Conservation (phyloP, 805 yeast species). For the Hyphopichia homilentoma region DNA sequence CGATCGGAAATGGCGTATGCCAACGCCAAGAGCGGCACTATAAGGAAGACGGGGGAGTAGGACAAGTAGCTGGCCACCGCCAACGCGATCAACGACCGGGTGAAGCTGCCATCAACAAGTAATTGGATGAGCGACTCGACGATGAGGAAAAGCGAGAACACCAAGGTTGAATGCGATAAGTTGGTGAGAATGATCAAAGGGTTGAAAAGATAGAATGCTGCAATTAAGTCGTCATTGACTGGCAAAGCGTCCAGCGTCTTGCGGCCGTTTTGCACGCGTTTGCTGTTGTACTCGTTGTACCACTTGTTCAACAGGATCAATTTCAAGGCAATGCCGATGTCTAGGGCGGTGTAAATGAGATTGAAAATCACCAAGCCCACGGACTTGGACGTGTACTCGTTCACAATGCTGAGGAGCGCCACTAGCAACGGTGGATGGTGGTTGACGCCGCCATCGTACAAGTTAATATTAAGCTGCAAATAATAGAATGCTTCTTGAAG, state of each 20-base stretch:
- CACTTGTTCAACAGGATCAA: conserved; percentile 49
- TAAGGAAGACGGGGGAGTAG: conserved; percentile 56
- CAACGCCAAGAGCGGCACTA: conserved; percentile 52
- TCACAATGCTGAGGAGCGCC: conserved; percentile 40
- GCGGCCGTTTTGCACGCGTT: conserved; percentile 7
- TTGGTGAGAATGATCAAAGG: conserved; percentile 73
- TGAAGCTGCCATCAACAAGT: conserved; percentile 36
- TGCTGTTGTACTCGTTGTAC: conserved; percentile 24
- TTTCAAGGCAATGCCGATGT: conserved; percentile 52
- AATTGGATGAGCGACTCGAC: conserved; percentile 43
- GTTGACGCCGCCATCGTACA: conserved; percentile 81
- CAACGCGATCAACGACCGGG: conserved; percentile 48
- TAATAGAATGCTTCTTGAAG: conserved; percentile 49
- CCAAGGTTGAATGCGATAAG: conserved; percentile 62
- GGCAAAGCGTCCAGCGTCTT: conserved; percentile 14
- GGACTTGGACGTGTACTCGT: conserved; percentile 16
- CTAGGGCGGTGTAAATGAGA: conserved; percentile 54
- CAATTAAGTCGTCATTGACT: conserved; percentile 44
- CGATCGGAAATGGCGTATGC: conserved; percentile 16
- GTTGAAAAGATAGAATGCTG: conserved; percentile 68
- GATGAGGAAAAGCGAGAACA: conserved; percentile 58
- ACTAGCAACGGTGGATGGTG: conserved; percentile 82
- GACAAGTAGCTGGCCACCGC: conserved; percentile 65
- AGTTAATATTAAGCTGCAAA: conserved; percentile 50
- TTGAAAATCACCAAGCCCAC: conserved; percentile 20